Base-by-base conservation (phyloP, 768 basidiomycete species). In the Suillus decipiens region DNA sequence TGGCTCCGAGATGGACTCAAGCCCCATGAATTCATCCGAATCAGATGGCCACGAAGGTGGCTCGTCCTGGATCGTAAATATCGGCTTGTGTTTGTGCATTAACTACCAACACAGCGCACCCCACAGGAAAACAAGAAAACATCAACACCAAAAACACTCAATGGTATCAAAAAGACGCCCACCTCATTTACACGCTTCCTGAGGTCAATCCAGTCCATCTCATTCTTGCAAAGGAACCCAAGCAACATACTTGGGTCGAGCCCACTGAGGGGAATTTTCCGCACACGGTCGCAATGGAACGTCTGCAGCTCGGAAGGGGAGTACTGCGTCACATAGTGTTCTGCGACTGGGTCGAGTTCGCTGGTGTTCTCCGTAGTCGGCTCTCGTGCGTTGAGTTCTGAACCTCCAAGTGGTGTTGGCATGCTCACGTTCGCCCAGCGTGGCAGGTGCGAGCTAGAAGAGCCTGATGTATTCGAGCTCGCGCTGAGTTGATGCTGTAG, bases 231-330 rank as follows among this genome's bases (percentile, higher is more conserved):
- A 67, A 98, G 71, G 73, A 99, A 99, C 12, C 96, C 96, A 63
- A 99, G 84, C 8, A 99, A 79, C 97, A 99, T 98, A 69, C 95
- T 97, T 28, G 96, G 97, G 74, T 99, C 97, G 61, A 99, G 78
- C 34, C 90, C 91, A 45, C 87, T 86, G 41, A 99, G 76, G 0
- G 90, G 90, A 92, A 99, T 96, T 85, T 96, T 98, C 72, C 94
- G 83, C 43, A 99, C 90, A 19, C 90, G 87, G n/a, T 99, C 97
- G 73, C 95, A 95, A 75, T 99, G 97, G 80, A 95, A 99, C 14
- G 93, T 96, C 70, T 85, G 85, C 39, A 98, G 78, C 71, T 96
- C 93, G 5, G 80, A 65, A 3, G 84, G 76, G 1, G 84, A 78
- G 73, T 98, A 99, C 11, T 95, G 89, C 0, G 80, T 82, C 24